These are phyloP conservation scores for Heliamphora exappendiculata DNA, from an alignment of 148 eudicot species.

Conservation along the genomic window DNA sequence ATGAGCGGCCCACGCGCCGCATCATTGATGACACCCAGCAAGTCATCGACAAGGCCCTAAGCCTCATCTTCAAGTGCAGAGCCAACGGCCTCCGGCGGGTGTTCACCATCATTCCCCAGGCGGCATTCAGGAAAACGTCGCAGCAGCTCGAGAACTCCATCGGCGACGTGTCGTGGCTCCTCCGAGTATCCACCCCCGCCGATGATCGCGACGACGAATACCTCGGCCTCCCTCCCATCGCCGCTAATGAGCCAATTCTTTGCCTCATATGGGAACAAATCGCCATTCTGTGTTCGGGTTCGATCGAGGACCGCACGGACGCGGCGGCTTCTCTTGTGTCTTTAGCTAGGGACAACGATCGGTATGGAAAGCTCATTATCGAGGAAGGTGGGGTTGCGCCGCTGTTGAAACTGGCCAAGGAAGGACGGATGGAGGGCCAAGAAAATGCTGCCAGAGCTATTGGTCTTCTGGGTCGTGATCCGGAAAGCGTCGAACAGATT, in stretches of 20 bases:
- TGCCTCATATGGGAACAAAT: constrained; percentile 88
- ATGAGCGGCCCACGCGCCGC: constrained; percentile 77
- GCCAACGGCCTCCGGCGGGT: constrained; percentile 46
- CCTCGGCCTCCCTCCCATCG: constrained; percentile 77
- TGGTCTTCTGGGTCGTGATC: constrained; percentile 63
- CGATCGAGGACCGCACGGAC: constrained; percentile 56
- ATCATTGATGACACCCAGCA: constrained; percentile 72
- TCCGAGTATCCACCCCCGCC: constrained; percentile 57
- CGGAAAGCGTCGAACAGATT: constrained; percentile 68
- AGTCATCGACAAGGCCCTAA: constrained; percentile 54
- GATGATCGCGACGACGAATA: constrained; percentile 56
- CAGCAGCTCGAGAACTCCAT: constrained; percentile 71
- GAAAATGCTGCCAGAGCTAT: constrained; percentile 75
- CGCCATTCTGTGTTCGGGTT: constrained; percentile 53
- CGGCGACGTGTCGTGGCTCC: constrained; percentile 76
- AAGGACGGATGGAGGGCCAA: constrained; percentile 67
- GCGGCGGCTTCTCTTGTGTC: constrained; percentile 69
- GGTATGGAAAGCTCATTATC: constrained; percentile 61
- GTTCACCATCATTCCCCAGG: constrained; percentile 65
- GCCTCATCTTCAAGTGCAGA: constrained; percentile 50
- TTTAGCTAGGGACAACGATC: constrained; percentile 65
- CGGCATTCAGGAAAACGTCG: constrained; percentile 41
- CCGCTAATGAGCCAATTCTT: constrained; percentile 76
- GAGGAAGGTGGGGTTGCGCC: constrained; percentile 83
- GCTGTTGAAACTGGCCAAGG: constrained; percentile 58